These are phyloP conservation scores for Teunomyces gatunensis DNA, from an alignment of 805 yeast species.

Conservation along the genomic window DNA sequence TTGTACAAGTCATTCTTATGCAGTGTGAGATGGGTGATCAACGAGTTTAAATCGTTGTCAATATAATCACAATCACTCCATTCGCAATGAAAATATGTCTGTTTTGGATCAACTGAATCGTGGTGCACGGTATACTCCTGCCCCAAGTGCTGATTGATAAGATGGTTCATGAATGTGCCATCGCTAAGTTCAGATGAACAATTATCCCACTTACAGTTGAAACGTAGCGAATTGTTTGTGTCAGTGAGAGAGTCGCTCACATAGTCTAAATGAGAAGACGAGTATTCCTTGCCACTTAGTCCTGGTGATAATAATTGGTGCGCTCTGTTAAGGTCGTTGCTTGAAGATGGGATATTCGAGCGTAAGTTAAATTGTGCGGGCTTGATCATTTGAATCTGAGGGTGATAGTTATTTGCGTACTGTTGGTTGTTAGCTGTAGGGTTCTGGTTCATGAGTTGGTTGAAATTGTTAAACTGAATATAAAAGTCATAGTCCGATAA, in stretches of 20 bases:
- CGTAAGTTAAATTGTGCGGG: conserved; percentile 2
- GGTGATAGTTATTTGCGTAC: neutral
- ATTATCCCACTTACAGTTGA: conserved; percentile 65
- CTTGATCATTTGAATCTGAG: neutral
- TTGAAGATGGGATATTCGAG: neutral
- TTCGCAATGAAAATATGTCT: conserved; percentile 51
- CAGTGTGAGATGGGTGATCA: conserved; percentile 52
- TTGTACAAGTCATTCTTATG: conserved; percentile 20
- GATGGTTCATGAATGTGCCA: conserved; percentile 29
- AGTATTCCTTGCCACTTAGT: neutral
- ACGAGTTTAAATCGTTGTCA: conserved; percentile 48
- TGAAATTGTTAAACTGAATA: conserved; percentile 33
- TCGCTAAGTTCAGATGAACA: conserved; percentile 47
- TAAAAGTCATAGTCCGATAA: conserved; percentile 38
- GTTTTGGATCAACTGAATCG: conserved; percentile 5
- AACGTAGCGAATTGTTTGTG: conserved; percentile 5
- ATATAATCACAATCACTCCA: conserved; percentile 72
- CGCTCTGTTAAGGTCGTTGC: neutral
- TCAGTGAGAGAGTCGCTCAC: neutral
- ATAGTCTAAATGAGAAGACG: neutral
- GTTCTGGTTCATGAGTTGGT: conserved; percentile 10
- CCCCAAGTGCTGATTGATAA: conserved; percentile 50
- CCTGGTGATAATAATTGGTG: conserved; percentile 1
- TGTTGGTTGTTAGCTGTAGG: neutral
- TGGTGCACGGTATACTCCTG: conserved; percentile 37